Percentiles rank a stretch among this genome's conserved stretches.
Evolutionary conservation across 768 basidiomycete genomes (phyloP).

Genomic region (Rhodotorula toruloides): DNA sequence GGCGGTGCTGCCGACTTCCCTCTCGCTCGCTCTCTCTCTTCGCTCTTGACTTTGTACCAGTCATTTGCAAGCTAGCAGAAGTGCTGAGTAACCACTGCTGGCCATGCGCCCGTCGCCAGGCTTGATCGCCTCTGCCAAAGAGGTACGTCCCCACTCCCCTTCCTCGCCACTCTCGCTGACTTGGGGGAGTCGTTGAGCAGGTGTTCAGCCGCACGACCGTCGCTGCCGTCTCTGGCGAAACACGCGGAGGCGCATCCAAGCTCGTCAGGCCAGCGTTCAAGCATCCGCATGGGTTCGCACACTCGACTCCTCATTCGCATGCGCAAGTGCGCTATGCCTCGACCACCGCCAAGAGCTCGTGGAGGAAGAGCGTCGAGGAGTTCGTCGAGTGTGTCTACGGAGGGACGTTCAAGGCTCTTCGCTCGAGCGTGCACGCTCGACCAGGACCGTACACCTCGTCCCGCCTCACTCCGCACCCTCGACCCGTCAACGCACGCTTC

Average conservation of each 20-base stretch:
- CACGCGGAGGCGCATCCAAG: constrained; percentile 17
- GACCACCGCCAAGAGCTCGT: background rate
- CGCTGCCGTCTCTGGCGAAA: too few species aligned
- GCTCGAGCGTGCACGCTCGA: background rate
- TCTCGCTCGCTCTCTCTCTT: background rate
- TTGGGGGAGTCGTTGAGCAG: too few species aligned
- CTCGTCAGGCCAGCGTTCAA: constrained; percentile 9
- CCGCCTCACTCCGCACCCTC: constrained; percentile 4
- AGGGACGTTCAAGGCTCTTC: constrained; percentile 25
- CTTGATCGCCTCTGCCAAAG: constrained; percentile 19
- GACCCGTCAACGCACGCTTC: background rate
- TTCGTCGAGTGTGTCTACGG: constrained; percentile 8
- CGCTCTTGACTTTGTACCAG: too few species aligned
- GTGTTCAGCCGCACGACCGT: constrained; percentile 8
- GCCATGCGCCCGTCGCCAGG: constrained; percentile 12
- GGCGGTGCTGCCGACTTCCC: too few species aligned
- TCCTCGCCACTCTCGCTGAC: background rate
- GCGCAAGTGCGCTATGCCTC: background rate
- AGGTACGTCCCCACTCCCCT: background rate
- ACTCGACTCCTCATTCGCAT: background rate
- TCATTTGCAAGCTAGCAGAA: too few species aligned
- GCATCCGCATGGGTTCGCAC: background rate
- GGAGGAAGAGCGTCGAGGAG: background rate
- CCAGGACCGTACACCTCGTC: constrained; percentile 8
- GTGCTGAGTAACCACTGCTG: background rate